phyloP scores from a whole-genome alignment of 2,329 filamentous ascomycete species.

The Plectosphaerella sp. region DNA sequence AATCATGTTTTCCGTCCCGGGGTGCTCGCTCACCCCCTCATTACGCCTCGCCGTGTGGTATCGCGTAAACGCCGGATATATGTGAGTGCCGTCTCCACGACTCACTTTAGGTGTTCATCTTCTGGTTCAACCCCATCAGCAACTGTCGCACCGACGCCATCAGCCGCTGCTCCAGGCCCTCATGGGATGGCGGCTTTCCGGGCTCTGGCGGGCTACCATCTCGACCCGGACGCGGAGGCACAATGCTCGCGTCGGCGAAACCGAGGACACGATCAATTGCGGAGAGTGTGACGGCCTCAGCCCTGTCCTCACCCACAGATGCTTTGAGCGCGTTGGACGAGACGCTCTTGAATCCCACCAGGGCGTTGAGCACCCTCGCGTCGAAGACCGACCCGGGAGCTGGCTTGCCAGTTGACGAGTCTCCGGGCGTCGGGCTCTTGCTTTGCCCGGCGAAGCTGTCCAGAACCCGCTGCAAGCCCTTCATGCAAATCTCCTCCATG shows the following conservation, averaged over 20 bases:
- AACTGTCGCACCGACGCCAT: conserved; percentile 35
- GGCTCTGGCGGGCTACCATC: conserved; percentile 13
- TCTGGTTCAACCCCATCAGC: conserved; percentile 34
- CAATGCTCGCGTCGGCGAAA: conserved; percentile 38
- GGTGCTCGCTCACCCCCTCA: too few species aligned
- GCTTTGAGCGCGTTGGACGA: conserved; percentile 36
- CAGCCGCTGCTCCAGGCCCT: conserved; percentile 34
- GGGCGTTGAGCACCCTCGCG: conserved; percentile 33
- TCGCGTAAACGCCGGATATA: too few species aligned
- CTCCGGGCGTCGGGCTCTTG: conserved; percentile 27
- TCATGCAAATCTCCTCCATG: conserved; percentile 42
- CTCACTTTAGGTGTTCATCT: conserved; percentile 13
- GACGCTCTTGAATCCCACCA: conserved; percentile 41
- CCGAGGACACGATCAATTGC: conserved; percentile 47
- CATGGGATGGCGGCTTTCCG: conserved; percentile 20
- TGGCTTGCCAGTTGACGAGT: conserved; percentile 15
- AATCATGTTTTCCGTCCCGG: too few species aligned
- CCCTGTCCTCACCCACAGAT: conserved; percentile 33
- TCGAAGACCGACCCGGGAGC: conserved; percentile 18
- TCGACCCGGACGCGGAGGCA: conserved; percentile 21
- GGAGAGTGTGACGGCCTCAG: conserved; percentile 43
- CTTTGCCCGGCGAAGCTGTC: conserved; percentile 33
- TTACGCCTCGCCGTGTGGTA: too few species aligned
- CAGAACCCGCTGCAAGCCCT: conserved; percentile 35
- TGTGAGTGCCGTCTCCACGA: too few species aligned